These are phyloP conservation scores for Candida ovalis DNA, from an alignment of 805 yeast species.

Conservation along the genomic window DNA sequence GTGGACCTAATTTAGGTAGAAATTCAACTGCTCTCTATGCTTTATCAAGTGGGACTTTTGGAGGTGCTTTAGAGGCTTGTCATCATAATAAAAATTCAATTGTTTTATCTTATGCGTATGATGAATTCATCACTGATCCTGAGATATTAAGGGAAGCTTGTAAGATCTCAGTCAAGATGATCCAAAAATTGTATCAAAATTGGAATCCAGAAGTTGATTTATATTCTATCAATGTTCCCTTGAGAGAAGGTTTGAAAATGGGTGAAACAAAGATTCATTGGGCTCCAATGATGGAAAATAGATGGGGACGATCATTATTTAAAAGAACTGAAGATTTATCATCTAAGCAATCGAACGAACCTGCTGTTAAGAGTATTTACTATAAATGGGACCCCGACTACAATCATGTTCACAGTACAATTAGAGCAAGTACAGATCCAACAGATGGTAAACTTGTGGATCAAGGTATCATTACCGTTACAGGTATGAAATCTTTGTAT, in stretches of 20 bases:
- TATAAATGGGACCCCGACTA: slow-evolving; percentile 79
- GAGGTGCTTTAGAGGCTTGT: slow-evolving; percentile 87
- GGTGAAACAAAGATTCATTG: slow-evolving; percentile 53
- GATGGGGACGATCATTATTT: slow-evolving; percentile 50
- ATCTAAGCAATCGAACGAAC: neutral
- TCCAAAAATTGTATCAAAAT: slow-evolving; percentile 48
- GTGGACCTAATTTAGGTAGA: slow-evolving; percentile 90
- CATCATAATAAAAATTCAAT: slow-evolving; percentile 59
- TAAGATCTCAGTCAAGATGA: slow-evolving; percentile 54
- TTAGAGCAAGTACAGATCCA: slow-evolving; percentile 35
- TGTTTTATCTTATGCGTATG: slow-evolving; percentile 79
- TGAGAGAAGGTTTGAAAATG: slow-evolving; percentile 42
- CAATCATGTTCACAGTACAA: slow-evolving; percentile 49
- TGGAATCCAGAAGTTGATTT: slow-evolving; percentile 60
- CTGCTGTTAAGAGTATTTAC: slow-evolving; percentile 21
- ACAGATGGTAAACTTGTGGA: slow-evolving; percentile 88
- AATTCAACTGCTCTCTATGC: slow-evolving; percentile 82
- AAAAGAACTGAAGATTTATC: neutral
- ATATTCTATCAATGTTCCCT: slow-evolving; percentile 74
- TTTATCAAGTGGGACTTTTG: slow-evolving; percentile 84
- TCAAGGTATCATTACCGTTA: slow-evolving; percentile 92
- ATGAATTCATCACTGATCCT: slow-evolving; percentile 40
- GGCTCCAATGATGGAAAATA: slow-evolving; percentile 70
- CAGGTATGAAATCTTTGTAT: slow-evolving; percentile 21
- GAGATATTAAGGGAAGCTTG: slow-evolving; percentile 55